A percentile compares a stretch with the other conserved stretches of the same genome.
These are phyloP conservation scores for Radiomyces spectabilis DNA, from an alignment of 192 early-diverging fungal species.

Conservation along the genomic window DNA sequence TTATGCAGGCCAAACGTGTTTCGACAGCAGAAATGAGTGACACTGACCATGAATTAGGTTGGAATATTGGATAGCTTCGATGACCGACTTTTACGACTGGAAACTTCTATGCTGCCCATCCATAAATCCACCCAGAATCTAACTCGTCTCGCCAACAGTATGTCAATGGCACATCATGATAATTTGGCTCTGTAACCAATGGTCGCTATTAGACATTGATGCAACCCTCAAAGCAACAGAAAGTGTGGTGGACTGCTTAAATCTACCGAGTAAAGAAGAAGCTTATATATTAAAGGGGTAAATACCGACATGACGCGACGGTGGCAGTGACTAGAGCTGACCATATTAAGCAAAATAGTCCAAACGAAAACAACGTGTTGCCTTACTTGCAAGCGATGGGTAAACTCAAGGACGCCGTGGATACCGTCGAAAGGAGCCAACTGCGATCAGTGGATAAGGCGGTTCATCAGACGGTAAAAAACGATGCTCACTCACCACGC, in stretches of 20 bases:
- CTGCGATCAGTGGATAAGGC: slow-evolving; percentile 36
- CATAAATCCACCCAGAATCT: slow-evolving; percentile 68
- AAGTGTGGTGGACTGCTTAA: slow-evolving; percentile 58
- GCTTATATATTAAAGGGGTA: slow-evolving; percentile 59
- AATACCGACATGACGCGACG: not conserved
- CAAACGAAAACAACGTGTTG: slow-evolving; percentile 42
- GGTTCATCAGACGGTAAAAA: slow-evolving; percentile 31
- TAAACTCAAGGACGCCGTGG: slow-evolving; percentile 42
- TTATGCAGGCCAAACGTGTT: not conserved
- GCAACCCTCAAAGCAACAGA: slow-evolving; percentile 50
- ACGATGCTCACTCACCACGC: not conserved
- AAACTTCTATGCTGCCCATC: slow-evolving; percentile 75
- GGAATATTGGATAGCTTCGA: slow-evolving; percentile 73
- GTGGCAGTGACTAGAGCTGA: not conserved
- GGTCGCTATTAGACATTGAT: slow-evolving; percentile 51
- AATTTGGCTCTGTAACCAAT: no score
- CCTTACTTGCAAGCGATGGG: slow-evolving; percentile 55
- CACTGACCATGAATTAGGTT: slow-evolving; percentile 31
- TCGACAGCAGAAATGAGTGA: not conserved
- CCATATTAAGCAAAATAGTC: slow-evolving; percentile 17
- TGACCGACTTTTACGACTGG: slow-evolving; percentile 57
- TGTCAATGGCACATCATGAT: no score
- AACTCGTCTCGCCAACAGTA: slow-evolving; percentile 68
- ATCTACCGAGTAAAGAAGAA: slow-evolving; percentile 61
- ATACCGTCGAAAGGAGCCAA: slow-evolving; percentile 23